A percentile compares a stretch with the other conserved stretches of the same genome.
Conservation (phyloP, 2,329 filamentous ascomycete genomes). For the Bipolaris gigantea region DNA sequence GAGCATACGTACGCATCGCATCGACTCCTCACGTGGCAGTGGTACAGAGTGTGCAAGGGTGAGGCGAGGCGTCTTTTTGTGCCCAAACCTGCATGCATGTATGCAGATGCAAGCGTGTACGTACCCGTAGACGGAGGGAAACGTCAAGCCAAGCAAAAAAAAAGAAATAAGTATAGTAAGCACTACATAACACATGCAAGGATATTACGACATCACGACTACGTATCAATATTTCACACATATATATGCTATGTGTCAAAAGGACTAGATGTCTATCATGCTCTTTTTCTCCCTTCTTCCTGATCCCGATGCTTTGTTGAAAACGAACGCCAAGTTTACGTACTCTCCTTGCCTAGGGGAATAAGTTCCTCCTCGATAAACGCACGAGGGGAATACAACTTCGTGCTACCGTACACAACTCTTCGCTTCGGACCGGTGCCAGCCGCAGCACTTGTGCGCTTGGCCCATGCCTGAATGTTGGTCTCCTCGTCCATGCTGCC, state of each 20-base stretch:
- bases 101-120: too few species aligned
- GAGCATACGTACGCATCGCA: too few species aligned
- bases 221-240: not conserved
- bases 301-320: not conserved
- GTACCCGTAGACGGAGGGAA: not conserved
- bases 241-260: not conserved
- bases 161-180: not conserved
- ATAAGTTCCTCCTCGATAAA: slow-evolving; percentile 62
- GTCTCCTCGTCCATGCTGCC: slow-evolving; percentile 99
- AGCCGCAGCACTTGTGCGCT: slow-evolving; percentile 64
- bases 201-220: too few species aligned
- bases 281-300: not conserved
- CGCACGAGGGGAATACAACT: slow-evolving; percentile 64
- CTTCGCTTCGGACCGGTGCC: slow-evolving; percentile 67
- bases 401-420: slow-evolving; percentile 94
- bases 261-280: not conserved
- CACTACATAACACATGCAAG: not conserved
- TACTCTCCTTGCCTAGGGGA: slow-evolving; percentile 57
- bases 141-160: not conserved
- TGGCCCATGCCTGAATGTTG: slow-evolving; percentile 95
- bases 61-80: too few species aligned
- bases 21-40: too few species aligned
- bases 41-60: too few species aligned
- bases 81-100: too few species aligned
- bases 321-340: slow-evolving; percentile 14